Evolutionary conservation across 2,329 filamentous ascomycete species (phyloP).

Genomic region (Juglanconis oblonga): DNA sequence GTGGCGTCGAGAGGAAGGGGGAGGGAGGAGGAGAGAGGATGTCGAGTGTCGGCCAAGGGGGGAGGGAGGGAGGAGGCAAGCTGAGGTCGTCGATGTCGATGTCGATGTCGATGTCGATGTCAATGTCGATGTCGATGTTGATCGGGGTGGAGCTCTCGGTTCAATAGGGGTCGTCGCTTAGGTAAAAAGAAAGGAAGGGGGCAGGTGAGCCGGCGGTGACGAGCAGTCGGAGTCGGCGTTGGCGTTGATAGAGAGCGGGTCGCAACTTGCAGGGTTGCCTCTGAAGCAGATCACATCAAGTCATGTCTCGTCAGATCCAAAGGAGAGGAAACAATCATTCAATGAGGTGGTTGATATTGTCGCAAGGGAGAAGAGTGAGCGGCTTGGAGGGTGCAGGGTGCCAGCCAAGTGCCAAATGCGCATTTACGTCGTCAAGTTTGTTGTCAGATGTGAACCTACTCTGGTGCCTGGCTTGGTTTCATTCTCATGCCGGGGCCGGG

Average conservation of each 20-base stretch:
- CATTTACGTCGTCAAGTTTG: not conserved
- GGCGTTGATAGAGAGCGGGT: conserved; percentile 9
- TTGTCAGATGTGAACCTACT: not conserved
- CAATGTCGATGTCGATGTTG: not conserved
- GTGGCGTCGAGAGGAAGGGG: conserved; percentile 10
- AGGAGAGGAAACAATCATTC: not conserved
- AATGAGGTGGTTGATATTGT: not conserved
- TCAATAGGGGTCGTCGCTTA: conserved; percentile 19
- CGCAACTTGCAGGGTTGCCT: conserved; percentile 11
- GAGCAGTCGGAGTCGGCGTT: conserved; percentile 8
- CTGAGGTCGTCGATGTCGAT: not conserved
- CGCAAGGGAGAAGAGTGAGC: not conserved
- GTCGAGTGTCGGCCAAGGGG: conserved; percentile 1
- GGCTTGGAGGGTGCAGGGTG: not conserved
- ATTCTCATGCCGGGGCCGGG: conserved; percentile 1
- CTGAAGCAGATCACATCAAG: not conserved
- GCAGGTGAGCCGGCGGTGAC: conserved; percentile 9
- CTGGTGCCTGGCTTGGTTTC: conserved; percentile 1
- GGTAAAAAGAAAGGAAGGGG: conserved; percentile 11
- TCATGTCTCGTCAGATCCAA: not conserved
- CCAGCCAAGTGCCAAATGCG: not conserved
- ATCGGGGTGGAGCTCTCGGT: conserved; percentile 10
- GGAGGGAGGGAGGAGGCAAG: conserved; percentile 1
- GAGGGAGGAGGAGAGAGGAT: conserved; percentile 1
- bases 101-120: not conserved